These are phyloP conservation scores for Plasmodium ovale DNA, from an alignment of 169 alveolate species.

Conservation along the genomic window DNA sequence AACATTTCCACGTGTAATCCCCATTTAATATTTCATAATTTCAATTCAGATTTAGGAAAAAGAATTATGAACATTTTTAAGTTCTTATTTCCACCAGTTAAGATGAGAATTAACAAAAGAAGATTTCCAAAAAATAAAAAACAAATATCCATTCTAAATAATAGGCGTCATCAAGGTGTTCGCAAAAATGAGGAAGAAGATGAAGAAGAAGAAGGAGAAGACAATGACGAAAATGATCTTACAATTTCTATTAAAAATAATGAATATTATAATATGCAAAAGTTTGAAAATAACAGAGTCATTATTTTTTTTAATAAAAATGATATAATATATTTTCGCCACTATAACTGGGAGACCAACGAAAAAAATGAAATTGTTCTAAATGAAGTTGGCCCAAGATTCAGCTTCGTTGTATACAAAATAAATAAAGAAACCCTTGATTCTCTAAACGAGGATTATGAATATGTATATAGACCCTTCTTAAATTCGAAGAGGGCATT, in stretches of 20 bases:
- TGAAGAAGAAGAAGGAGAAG: constrained; percentile 22
- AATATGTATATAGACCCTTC: constrained; percentile 98
- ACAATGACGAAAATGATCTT: constrained; percentile 6
- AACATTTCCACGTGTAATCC: constrained; percentile 97
- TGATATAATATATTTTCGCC: constrained; percentile 95
- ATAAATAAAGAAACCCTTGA: constrained; percentile 98
- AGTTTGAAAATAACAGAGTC: constrained; percentile 92
- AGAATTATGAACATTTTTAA: constrained; percentile 94
- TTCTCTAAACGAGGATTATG: constrained; percentile 96
- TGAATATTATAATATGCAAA: constrained; percentile 58
- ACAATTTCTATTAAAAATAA: constrained; percentile 48
- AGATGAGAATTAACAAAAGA: constrained; percentile 77
- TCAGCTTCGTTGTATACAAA: constrained; percentile 94
- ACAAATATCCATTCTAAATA: constrained; percentile 10
- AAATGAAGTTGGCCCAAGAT: constrained; percentile 97
- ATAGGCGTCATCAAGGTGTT: background rate
- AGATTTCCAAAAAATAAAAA: constrained; percentile 12
- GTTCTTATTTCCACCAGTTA: constrained; percentile 93
- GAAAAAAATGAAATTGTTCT: constrained; percentile 89
- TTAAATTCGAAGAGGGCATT: constrained; percentile 94
- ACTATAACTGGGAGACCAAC: constrained; percentile 91
- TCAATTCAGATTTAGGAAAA: constrained; percentile 93
- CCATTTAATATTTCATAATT: constrained; percentile 97
- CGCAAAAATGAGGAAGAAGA: background rate
- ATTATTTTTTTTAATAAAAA: constrained; percentile 93